A percentile compares a stretch with the other conserved stretches of the same genome.
Conservation (phyloP, 2,329 filamentous ascomycete genomes). For the Phaeoacremonium minimum region DNA sequence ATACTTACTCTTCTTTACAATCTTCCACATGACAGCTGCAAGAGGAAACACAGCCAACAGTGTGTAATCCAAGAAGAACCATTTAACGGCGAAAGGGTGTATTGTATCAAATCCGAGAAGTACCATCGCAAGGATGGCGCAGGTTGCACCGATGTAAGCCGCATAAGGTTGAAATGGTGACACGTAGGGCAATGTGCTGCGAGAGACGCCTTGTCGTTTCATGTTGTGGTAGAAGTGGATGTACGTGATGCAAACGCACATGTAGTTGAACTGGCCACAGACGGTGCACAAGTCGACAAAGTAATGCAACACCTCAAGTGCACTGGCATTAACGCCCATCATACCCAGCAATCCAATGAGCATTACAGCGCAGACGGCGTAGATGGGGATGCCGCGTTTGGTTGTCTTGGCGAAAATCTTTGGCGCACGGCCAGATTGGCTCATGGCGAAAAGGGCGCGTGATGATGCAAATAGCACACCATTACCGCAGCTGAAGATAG, state of each 20-base stretch:
- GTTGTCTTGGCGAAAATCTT: slow-evolving; percentile 25
- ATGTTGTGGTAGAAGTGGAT: slow-evolving; percentile 31
- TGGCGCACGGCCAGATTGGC: slow-evolving; percentile 34
- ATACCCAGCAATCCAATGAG: slow-evolving; percentile 34
- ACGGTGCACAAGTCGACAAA: slow-evolving; percentile 36
- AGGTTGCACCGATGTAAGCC: slow-evolving; percentile 18
- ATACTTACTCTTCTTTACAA: not conserved
- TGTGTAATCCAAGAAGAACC: not conserved
- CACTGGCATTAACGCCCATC: slow-evolving; percentile 12
- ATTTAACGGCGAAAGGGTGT: not conserved
- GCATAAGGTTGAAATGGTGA: slow-evolving; percentile 32
- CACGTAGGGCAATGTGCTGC: slow-evolving; percentile 28
- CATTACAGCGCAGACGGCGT: slow-evolving; percentile 27
- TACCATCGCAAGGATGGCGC: not conserved
- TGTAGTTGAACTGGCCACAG: slow-evolving; percentile 37
- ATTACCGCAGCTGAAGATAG: slow-evolving; percentile 12
- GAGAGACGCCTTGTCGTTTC: slow-evolving; percentile 28
- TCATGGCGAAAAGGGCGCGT: slow-evolving; percentile 32
- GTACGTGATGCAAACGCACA: slow-evolving; percentile 33
- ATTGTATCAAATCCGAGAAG: not conserved
- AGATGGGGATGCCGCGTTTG: slow-evolving; percentile 32
- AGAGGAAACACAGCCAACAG: not conserved
- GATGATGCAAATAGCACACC: slow-evolving; percentile 29
- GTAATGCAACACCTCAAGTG: slow-evolving; percentile 28
- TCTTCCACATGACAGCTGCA: not conserved